These are phyloP conservation scores for Xanthoceras sorbifolium DNA, from an alignment of 345 rosid species.

Conservation along the genomic window DNA sequence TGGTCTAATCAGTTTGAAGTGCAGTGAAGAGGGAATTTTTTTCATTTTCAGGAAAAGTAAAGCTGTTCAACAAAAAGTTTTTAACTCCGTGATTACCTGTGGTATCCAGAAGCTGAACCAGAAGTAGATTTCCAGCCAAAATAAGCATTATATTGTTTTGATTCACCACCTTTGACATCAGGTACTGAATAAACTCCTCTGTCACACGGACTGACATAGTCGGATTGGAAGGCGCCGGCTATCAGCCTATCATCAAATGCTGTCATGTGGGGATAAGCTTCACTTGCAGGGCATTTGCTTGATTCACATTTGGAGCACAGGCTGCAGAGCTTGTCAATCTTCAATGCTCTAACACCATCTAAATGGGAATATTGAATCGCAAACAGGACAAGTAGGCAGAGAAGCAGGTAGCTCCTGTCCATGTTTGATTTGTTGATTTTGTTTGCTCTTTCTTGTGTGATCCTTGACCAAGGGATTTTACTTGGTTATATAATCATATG, in stretches of 20 bases:
- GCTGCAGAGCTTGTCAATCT: conserved; percentile 41
- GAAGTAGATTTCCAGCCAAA: too few relatives aligned
- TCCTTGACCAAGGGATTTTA: neutral
- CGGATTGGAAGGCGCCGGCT: too few relatives aligned
- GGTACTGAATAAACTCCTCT: conserved; percentile 48
- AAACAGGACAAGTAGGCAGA: conserved; percentile 19
- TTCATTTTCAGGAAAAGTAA: neutral
- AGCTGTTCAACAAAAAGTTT: neutral
- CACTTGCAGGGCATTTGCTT: too few relatives aligned
- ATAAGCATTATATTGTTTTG: conserved; percentile 38
- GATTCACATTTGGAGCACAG: conserved; percentile 40
- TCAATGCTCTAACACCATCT: neutral
- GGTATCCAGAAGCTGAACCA: conserved; percentile 52
- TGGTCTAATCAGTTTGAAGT: too few relatives aligned
- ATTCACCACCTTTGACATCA: conserved; percentile 37
- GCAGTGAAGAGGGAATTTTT: too few relatives aligned
- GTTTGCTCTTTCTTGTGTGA: neutral
- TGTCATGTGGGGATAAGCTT: too few relatives aligned
- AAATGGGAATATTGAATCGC: neutral
- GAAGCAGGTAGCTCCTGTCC: conserved; percentile 6
- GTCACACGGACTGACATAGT: conserved; percentile 29
- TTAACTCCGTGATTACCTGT: conserved; percentile 30
- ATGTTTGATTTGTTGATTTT: neutral
- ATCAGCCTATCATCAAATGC: too few relatives aligned
- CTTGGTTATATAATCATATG: neutral